phyloP scores from a whole-genome alignment of 345 rosid genomes.

The Murraya paniculata region DNA sequence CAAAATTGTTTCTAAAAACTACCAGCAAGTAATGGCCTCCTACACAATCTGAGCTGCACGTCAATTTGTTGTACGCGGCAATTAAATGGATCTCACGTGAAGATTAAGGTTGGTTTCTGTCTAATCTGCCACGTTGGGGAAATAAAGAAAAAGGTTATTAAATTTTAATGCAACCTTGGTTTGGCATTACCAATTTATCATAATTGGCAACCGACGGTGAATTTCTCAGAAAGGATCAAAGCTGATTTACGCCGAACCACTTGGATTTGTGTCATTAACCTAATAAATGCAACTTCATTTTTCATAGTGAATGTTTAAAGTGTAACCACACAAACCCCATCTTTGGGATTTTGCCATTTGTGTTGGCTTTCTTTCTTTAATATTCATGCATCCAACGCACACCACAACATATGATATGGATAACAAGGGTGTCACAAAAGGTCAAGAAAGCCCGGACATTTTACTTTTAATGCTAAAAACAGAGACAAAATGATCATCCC shows the following conservation, averaged over 20 bases:
- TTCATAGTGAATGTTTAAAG: no score
- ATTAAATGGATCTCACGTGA: not conserved
- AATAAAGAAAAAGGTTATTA: not conserved
- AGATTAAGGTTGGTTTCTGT: not conserved
- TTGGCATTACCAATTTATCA: not conserved
- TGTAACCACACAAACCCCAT: not conserved
- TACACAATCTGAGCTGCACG: not conserved
- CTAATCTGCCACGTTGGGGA: no score
- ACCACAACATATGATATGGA: not conserved
- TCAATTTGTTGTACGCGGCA: not conserved
- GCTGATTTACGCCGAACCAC: not conserved
- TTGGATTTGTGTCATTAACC: not conserved
- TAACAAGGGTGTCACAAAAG: not conserved
- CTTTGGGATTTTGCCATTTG: not conserved
- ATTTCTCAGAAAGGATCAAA: not conserved
- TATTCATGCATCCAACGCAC: not conserved
- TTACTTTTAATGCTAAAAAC: not conserved
- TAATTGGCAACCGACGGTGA: not conserved
- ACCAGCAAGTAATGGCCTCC: not conserved
- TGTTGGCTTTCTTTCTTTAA: not conserved
- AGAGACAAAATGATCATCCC: not conserved
- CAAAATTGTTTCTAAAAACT: not conserved
- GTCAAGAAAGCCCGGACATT: not conserved
- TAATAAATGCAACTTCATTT: not conserved
- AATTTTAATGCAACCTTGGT: not conserved